Evolutionary conservation across 1,284 basidiomycete genomes (phyloP).

Genomic region (Acaromyces ingoldii): DNA sequence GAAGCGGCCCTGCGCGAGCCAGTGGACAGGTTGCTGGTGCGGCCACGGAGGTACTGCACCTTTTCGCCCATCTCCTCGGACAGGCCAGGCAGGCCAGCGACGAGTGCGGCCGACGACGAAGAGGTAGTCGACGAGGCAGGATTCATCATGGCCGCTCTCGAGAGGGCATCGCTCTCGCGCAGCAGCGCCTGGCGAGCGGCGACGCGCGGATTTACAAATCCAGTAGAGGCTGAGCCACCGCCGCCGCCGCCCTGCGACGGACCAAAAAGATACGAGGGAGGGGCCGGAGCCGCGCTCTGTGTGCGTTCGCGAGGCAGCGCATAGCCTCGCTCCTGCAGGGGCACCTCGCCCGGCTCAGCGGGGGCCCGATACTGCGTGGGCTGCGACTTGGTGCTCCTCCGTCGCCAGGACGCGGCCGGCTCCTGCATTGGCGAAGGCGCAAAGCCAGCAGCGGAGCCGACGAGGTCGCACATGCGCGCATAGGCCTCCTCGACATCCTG

Average conservation of each 20-base stretch:
- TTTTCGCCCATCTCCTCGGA: too few species aligned
- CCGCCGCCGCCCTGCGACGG: too few species aligned
- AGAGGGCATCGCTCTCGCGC: conserved; percentile 8
- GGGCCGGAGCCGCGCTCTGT: background rate
- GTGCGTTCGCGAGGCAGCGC: background rate
- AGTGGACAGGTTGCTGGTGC: conserved; percentile 2
- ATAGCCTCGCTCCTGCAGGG: too few species aligned
- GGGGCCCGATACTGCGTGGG: too few species aligned
- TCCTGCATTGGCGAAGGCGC: conserved; percentile 3
- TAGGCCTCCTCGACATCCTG: conserved; percentile 12
- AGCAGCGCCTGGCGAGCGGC: conserved; percentile 9
- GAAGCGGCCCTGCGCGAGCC: conserved; percentile 3
- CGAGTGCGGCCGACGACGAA: too few species aligned
- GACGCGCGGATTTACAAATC: too few species aligned
- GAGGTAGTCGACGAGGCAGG: too few species aligned
- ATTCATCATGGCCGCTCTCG: too few species aligned
- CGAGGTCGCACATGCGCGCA: conserved; percentile 10
- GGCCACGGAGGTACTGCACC: too few species aligned
- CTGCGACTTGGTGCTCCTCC: background rate
- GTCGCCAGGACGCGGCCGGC: background rate
- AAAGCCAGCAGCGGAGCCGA: conserved; percentile 9
- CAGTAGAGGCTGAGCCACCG: too few species aligned
- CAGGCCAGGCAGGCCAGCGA: too few species aligned
- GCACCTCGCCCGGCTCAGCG: too few species aligned
- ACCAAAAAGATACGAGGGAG: background rate